phyloP scores from a whole-genome alignment of 2,329 filamentous ascomycete species.

The Pseudogymnoascus sp. region DNA sequence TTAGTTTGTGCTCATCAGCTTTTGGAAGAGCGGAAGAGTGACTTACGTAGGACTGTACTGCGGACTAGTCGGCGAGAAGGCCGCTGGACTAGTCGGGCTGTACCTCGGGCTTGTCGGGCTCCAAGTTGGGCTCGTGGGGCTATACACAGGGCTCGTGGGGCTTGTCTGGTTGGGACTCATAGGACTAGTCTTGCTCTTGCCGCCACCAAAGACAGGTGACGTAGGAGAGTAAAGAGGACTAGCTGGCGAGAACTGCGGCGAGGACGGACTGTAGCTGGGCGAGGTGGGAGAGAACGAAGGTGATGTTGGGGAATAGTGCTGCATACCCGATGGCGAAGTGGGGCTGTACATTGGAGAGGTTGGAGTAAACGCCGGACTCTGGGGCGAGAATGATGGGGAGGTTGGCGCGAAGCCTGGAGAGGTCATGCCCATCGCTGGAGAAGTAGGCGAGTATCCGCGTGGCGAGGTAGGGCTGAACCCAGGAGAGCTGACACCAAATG shows the following conservation, averaged over 20 bases:
- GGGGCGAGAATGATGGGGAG: conserved; percentile 69
- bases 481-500: conserved; percentile 29
- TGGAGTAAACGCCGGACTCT: conserved; percentile 34
- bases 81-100: conserved; percentile 26
- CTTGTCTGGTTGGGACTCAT: conserved; percentile 8
- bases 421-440: conserved; percentile 42
- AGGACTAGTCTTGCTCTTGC: conserved; percentile 11
- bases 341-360: conserved; percentile 25
- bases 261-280: conserved; percentile 29
- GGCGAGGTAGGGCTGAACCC: conserved; percentile 56
- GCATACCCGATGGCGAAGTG: conserved; percentile 12
- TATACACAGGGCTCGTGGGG: conserved; percentile 26
- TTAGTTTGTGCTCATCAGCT: neutral
- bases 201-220: conserved; percentile 22
- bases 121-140: conserved; percentile 1
- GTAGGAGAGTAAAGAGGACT: conserved; percentile 23
- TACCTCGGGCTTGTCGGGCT: conserved; percentile 27
- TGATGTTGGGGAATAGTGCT: conserved; percentile 23
- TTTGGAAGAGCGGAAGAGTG: neutral
- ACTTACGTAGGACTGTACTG: conserved; percentile 56
- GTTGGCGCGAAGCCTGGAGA: conserved; percentile 67
- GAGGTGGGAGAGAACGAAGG: conserved; percentile 41
- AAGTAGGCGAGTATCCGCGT: conserved; percentile 51
- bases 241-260: conserved; percentile 21
- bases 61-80: conserved; percentile 57